Base-by-base conservation (phyloP, 228 moss, liverwort and hornwort genomes). In the Sphagnum fallax region DNA sequence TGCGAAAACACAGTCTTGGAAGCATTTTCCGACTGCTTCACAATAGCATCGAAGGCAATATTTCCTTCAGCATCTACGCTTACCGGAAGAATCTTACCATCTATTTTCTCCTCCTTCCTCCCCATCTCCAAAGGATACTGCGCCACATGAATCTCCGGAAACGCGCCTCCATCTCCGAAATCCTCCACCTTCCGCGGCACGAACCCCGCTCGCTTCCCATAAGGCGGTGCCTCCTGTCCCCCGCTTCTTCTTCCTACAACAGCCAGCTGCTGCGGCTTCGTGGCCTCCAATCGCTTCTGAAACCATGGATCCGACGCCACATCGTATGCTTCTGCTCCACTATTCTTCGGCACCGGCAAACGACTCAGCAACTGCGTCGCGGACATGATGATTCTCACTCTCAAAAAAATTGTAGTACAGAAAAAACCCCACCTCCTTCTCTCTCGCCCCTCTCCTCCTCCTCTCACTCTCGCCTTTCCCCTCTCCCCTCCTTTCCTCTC, bases 101-200 rank as follows among this genome's bases (percentile, higher is more conserved):
- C 98, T 11, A 72, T 77, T 64, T 81, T 90, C 67, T 98, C 87
- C 14, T 73, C 82, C 74, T 90, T 91, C 76, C 94, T 87, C 0
- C 94, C 92, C 92, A 98, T 98, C n/a, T 79, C 90, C 78, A 98
- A 72, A 5, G 98, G 98, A 58, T 98, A 98, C 66, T 98, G 98
- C 6, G 84, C 98, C 47, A 94, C 94, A 57, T 88, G 94, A 77
- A 98, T 88, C 79, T 98, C 94, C 58, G 98, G 94, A 86, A 98
- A 94, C 5, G 94, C 94, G 73, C 98, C 98, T 49, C 98, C 98
- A 70, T 92, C 94, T 67, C 94, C 98, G 50, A 93, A 98, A 81
- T 98, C 94, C 72, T 98, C 94, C 14, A 82, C 84, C 74, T 87
- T 89, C 51, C 98, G 87, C 70, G 98, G 98, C 83, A 98, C 79